Percentiles rank a stretch among this genome's conserved stretches.
These are phyloP conservation scores for Grosmannia serpens DNA, from an alignment of 2,329 filamentous ascomycete genomes.

Conservation along the genomic window DNA sequence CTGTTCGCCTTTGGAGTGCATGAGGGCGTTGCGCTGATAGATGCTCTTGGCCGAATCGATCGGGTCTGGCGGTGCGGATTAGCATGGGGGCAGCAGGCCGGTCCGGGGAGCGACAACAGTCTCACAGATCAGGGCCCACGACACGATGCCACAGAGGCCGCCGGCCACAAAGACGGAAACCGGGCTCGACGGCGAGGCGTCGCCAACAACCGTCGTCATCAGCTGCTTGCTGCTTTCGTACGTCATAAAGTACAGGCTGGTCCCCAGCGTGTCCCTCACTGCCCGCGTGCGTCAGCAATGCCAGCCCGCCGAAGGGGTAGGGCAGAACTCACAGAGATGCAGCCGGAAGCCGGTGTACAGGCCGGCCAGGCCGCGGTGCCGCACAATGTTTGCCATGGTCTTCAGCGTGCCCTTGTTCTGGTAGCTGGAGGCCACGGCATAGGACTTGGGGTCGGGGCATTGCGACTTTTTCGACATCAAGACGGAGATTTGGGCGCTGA, in stretches of 20 bases:
- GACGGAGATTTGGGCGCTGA: slow-evolving; percentile 76
- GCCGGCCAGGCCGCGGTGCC: slow-evolving; percentile 59
- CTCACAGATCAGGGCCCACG: slow-evolving; percentile 67
- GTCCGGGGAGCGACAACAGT: not conserved
- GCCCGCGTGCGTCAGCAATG: not conserved
- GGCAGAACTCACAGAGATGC: slow-evolving; percentile 54
- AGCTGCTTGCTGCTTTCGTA: slow-evolving; percentile 81
- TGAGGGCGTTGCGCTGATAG: slow-evolving; percentile 71
- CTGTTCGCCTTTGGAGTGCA: slow-evolving; percentile 52
- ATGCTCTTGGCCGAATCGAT: slow-evolving; percentile 79
- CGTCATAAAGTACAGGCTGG: slow-evolving; percentile 77
- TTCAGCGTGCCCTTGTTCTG: slow-evolving; percentile 67
- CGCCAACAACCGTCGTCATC: slow-evolving; percentile 60
- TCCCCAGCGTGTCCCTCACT: slow-evolving; percentile 77
- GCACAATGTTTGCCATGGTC: slow-evolving; percentile 66
- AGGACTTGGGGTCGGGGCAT: slow-evolving; percentile 34
- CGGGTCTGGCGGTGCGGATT: slow-evolving; percentile 33
- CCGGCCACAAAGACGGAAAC: slow-evolving; percentile 67
- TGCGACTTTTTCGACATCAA: slow-evolving; percentile 53
- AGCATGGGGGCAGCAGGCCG: not conserved
- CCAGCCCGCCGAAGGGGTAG: not conserved
- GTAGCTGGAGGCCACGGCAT: slow-evolving; percentile 54
- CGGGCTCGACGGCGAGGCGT: slow-evolving; percentile 65
- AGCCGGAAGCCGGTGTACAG: slow-evolving; percentile 73
- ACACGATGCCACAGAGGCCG: slow-evolving; percentile 71